These are phyloP conservation scores for Crucibulum laeve DNA, from an alignment of 768 basidiomycete genomes.

Conservation along the genomic window DNA sequence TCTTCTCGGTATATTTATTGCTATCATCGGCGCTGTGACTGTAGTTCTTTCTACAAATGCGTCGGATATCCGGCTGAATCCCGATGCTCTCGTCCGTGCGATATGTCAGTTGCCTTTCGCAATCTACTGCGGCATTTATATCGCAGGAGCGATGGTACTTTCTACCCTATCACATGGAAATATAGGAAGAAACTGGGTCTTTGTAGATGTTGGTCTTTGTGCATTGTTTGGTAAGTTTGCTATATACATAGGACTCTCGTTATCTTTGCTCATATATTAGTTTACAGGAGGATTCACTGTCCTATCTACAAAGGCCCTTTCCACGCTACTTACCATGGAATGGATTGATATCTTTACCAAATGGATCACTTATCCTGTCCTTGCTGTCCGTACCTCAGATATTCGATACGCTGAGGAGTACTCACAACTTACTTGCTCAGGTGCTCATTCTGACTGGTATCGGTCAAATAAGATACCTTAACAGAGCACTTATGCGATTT, in stretches of 20 bases:
- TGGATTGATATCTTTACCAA: constrained; percentile 74
- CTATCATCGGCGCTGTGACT: constrained; percentile 85
- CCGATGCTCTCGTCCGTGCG: constrained; percentile 61
- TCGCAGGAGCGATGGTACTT: constrained; percentile 52
- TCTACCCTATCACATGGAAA: constrained; percentile 60
- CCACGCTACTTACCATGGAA: constrained; percentile 75
- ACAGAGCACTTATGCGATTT: constrained; percentile 87
- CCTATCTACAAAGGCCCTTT: constrained; percentile 87
- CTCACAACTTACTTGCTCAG: constrained; percentile 24
- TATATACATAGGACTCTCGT: background rate
- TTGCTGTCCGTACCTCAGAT: constrained; percentile 46
- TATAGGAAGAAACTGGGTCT: constrained; percentile 64
- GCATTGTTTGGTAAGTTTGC: constrained; percentile 66
- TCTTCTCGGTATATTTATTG: constrained; percentile 72
- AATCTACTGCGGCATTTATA: constrained; percentile 64
- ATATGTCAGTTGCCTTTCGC: constrained; percentile 72
- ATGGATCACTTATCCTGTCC: constrained; percentile 80
- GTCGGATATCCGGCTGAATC: constrained; percentile 66
- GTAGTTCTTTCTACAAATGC: constrained; percentile 83
- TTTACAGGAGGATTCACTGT: constrained; percentile 87
- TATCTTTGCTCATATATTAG: background rate
- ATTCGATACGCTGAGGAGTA: background rate
- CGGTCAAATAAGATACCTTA: constrained; percentile 82
- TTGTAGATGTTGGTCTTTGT: constrained; percentile 85
- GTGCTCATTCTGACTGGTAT: constrained; percentile 70